Conservation (phyloP, 805 yeast genomes). For the Saturnispora hagleri region DNA sequence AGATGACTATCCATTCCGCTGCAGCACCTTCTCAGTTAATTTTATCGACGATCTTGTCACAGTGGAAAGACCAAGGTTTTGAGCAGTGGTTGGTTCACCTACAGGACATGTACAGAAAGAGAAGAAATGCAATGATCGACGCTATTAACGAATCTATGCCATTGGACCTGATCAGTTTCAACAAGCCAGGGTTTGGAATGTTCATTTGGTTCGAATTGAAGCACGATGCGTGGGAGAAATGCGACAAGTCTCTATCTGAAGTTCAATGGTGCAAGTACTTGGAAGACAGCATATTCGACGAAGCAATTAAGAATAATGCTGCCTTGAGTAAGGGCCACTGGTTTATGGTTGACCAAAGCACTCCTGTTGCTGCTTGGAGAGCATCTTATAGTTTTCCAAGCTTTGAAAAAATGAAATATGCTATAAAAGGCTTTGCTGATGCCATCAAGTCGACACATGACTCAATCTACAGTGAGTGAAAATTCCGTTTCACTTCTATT, state of each 20-base stretch:
- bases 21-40: conserved; percentile 65
- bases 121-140: conserved; percentile 51
- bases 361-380: conserved; percentile 22
- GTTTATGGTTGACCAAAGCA: conserved; percentile 23
- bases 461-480: conserved; percentile 7
- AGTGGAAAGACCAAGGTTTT: conserved; percentile 57
- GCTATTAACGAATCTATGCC: conserved; percentile 42
- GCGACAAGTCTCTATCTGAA: conserved; percentile 30
- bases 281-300: conserved; percentile 21
- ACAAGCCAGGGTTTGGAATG: conserved; percentile 38
- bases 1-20: conserved; percentile 64
- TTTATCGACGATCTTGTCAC: conserved; percentile 45
- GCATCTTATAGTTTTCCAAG: conserved; percentile 27
- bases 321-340: conserved; percentile 28
- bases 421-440: conserved; percentile 22
- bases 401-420: conserved; percentile 17
- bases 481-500: not conserved
- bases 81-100: conserved; percentile 61
- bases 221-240: conserved; percentile 30
- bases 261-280: conserved; percentile 24
- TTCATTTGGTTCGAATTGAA: conserved; percentile 35
- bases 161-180: conserved; percentile 31
- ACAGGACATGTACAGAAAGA: conserved; percentile 50
- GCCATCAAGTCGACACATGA: conserved; percentile 16
- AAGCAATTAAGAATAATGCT: conserved; percentile 20